Base-by-base conservation (phyloP, 768 basidiomycete species). In the Trametes punicea region DNA sequence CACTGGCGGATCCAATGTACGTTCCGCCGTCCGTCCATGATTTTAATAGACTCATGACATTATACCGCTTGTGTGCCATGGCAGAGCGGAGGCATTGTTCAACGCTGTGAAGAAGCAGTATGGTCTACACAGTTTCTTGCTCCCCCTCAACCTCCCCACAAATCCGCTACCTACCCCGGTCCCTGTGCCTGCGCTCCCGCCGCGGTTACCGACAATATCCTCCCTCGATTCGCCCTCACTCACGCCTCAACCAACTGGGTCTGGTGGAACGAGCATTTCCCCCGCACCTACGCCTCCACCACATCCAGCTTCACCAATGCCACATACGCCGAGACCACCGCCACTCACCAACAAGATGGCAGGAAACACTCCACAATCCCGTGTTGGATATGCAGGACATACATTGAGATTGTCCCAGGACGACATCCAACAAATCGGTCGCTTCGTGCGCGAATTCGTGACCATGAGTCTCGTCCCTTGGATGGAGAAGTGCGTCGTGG, bases 401-500 rank as follows among this genome's bases (percentile, higher is more conserved):
- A 67, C 69, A 9, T 63, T 92, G 34, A 71, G 74, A 29, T 73
- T 94, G 74, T 76, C 74, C 8, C 84, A 92, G 63, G 71, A 73
- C 44, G 93, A 96, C 71, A 87, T 92, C 13, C 80, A 87, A 50
- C 80, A 83, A 62, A 81, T 85, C 6, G 84, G 84, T 0, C 81
- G 82, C 50, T 93, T 98, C 64, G 80, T 91, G 9, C 81, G 93
- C 41, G 95, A 97, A 69, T 88, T 98, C 62, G 77, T 92, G 3
- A 84, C 87, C 10, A 92, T 90, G 84, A 94, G 90, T 66, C 71
- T 98, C 41, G 70, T 98, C 2, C 95, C 95, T 1, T 98, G 91
- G 91, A 95, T 98, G 92, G 96, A 98, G 73, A 91, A 87, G 65
- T 87, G 86, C 69, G 89, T 95, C 5, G 62, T 92, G 42, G 91